Evolutionary conservation across 768 basidiomycete genomes (phyloP), one percentile per base, ranked within the genome.

Genomic region (Boletus subparvulus): DNA sequence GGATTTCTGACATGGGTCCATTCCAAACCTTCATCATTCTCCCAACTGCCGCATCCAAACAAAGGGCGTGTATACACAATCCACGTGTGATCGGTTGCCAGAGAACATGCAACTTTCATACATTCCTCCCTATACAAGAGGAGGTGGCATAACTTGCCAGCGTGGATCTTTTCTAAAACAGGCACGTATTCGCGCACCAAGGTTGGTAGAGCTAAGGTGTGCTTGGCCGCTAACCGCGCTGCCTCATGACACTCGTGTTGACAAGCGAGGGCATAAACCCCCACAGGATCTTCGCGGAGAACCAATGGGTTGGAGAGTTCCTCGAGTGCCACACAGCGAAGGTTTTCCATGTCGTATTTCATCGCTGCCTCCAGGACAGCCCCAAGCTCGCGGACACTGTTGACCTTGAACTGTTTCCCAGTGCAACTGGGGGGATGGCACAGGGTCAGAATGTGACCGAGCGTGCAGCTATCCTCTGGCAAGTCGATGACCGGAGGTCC

Each of bases 311-410:
- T 24, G 19, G 32, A n/a, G 10, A 65, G 57, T 6, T 43, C 50
- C 24, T 17, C 4, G 30, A 66, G 52, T 16, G 43, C 50, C n/a
- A 35, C 16, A 16, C 16, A 16, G 14, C 35, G 55, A 17, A 30
- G 13, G 4, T 43, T 45, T 10, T 48, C 42, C 65, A 65, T 67
- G 10, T 61, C 59, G 11, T 67, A 61, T 41, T 66, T 67, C 3
- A 12, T 33, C 17, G 54, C 30, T 2, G 50, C 62, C 6, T 61
- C 56, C 13, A 65, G 52, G 30, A 58, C 39, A 10, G 26, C 40
- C 10, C 13, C 19, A 16, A 66, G 61, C n/a, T 63, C 53, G 4
- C 9, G 4, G 43, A 54, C 1, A 6, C 5, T 39, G 17, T 28
- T 6, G 1, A 47, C 32, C 24, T 44, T 35, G 59, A 58, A 52